Base-by-base conservation (phyloP, 1,284 basidiomycete species). In the Tylopilus sp. region DNA sequence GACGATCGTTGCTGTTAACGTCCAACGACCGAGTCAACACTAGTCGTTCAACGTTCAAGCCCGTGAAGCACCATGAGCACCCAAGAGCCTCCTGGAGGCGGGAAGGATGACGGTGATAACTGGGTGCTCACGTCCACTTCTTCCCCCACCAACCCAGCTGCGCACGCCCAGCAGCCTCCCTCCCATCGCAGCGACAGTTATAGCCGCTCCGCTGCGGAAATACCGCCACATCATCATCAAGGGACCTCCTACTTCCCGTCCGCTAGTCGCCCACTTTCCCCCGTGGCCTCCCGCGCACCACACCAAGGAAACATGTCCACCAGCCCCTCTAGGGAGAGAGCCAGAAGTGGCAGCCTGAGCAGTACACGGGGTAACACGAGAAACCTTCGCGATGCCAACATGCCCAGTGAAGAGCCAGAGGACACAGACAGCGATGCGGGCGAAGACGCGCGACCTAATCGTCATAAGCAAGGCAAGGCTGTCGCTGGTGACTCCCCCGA, bases 161-260 rank as follows among this genome's bases (percentile, higher is more conserved):
- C 56, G 41, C 60, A 63, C 40, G 31, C 34, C 15, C 53, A 39
- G n/a, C 46, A 20, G 35, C 31, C 50, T 18, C 74, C 74, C 55
- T 72, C 78, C 48, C 74, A 70, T 47, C 58, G 74, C 48, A 82
- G 77, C 61, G 73, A 74, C 48, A 72, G 73, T 55, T 79, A 82
- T 21, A 75, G 75, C 53, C 79, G 36, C 10, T n/a, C 57, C 28
- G 15, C 49, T 40, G 57, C 33, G 21, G 80, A 83, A 28, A 78
- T 78, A 8, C 80, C 81, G 20, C 72, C 70, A n/a, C 83, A 58
- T 28, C 58, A 84, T 63, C 72, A 80, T 55, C 79, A 82, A 60
- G 85, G 82, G 46, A 82, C 83, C 8, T 84, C 85, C 4, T 85
- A 85, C 65, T 82, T 76, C 60, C 68, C 75, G 41, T 56, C 66